Evolutionary conservation across 768 basidiomycete genomes (phyloP), one percentile per base, ranked within the genome.

Genomic region (Lyophyllum decastes): DNA sequence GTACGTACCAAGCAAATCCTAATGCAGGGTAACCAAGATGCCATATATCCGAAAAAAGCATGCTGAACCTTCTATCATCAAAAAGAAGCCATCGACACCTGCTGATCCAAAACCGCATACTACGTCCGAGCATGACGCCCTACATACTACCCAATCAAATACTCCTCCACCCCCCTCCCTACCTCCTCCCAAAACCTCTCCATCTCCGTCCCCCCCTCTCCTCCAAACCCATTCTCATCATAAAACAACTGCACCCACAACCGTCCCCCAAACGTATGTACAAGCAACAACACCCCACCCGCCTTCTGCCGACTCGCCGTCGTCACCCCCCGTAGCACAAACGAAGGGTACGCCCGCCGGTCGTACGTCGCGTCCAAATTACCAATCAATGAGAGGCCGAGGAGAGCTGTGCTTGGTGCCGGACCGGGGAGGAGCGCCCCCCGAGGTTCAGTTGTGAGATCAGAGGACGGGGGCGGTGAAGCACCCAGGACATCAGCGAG

Each of bases 301-400:
- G 79, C 68, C 7, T 87, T 81, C 65, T 88, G 87, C 19, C 87
- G 73, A 14, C 82, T 85, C 21, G 86, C 87, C 2, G 87, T 88
- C 21, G 83, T 87, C 30, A 90, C 75, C 11, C 79, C 80, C 61
- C 82, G 78, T n/a, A 89, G 74, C 52, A 73, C 63, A 59, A 86
- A 60, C 16, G 57, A 54, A 14, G 78, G 76, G 70, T 79, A 88
- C 1, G 68, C 55, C 30, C 73, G 67, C 57, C 85, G 84, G 57
- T 76, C 75, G 70, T 88, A 89, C 16, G 82, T 83, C 6, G 76
- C 82, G 62, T 89, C 87, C 34, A 88, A 74, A 66, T 88, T 88
- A 6, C 88, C 88, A 34, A 89, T 79, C 62, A 89, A 77, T 12
- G 88, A 90, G 27, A 89, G 70, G 0, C 88, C 88, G 57, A 88